Conservation (phyloP, 208 protist species). For the Lotmaria passim region DNA sequence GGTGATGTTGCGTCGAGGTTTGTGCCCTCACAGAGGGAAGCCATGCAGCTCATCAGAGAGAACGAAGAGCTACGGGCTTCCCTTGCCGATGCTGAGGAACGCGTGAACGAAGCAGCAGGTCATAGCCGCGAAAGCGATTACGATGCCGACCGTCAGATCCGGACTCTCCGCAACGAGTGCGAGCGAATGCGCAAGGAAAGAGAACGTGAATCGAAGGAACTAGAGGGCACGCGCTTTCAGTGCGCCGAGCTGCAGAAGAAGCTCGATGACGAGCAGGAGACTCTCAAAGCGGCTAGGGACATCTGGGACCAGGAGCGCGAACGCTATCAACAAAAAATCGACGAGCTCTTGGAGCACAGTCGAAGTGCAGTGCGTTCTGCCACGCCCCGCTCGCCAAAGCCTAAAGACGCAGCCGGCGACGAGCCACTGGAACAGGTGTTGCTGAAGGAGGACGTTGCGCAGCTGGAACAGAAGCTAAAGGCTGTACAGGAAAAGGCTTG, state of each 20-base stretch:
- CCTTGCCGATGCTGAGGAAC: slow-evolving; percentile 23
- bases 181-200: slow-evolving; percentile 41
- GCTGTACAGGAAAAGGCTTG: slow-evolving; percentile 55
- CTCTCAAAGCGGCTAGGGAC: slow-evolving; percentile 38
- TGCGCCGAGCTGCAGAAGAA: slow-evolving; percentile 43
- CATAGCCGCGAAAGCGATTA: slow-evolving; percentile 9
- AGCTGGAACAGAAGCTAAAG: slow-evolving; percentile 75
- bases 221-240: slow-evolving; percentile 43
- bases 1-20: slow-evolving; percentile 1
- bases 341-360: slow-evolving; percentile 43
- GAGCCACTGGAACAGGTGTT: slow-evolving; percentile 57
- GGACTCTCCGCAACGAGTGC: slow-evolving; percentile 27
- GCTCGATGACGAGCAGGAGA: slow-evolving; percentile 49
- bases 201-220: slow-evolving; percentile 36
- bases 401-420: background rate
- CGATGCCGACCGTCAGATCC: slow-evolving; percentile 22
- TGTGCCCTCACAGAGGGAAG: slow-evolving; percentile 38
- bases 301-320: slow-evolving; percentile 66
- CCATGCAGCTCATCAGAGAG: slow-evolving; percentile 64
- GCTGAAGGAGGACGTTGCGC: slow-evolving; percentile 72
- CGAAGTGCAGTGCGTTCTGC: slow-evolving; percentile 19
- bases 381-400: background rate
- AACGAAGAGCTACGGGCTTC: slow-evolving; percentile 47
- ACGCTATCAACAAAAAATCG: slow-evolving; percentile 55
- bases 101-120: slow-evolving; percentile 4